Evolutionary conservation across 495 filamentous ascomycete genomes (phyloP), one percentile per base, ranked within the genome.

Genomic region (Hypoxylon fragiforme): DNA sequence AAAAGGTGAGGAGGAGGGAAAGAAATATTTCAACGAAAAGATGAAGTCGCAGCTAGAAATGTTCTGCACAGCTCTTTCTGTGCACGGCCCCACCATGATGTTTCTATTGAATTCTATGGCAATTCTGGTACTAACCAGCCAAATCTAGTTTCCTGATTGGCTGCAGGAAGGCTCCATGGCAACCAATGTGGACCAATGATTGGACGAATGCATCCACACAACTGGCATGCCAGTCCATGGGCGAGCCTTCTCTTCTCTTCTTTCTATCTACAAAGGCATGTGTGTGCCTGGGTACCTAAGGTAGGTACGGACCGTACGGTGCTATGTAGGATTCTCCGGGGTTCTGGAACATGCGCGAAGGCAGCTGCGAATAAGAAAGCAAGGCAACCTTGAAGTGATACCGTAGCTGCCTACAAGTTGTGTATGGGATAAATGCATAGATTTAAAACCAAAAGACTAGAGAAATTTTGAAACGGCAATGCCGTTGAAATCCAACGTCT

Each of bases 41-140:
- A 50, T 38, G 45, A 60, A 54, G 46, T 41, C 26, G 54, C 57
- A 45, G 36, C 49, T 52, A 58, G 58, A 58, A 46, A 46, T 58
- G 57, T 61, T 60, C 65, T 53, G 56, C 14, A 58, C 52, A 68
- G 50, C 60, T 68, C 63, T 68, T 60, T 63, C 44, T 40, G 47
- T 59, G 58, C 44, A 62, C 60, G 58, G 58, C 58, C 58, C 58
- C 58, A 62, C 58, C 12, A 44, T 57, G 53, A n/a, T n/a, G 65
- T 65, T 68, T 68, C 65, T 68, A 68, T 68, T 38, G 62, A 68
- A 68, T 68, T 68, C 65, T 63, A 68, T 54, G 65, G 62, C 52
- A 52, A 52, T 61, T 61, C 48, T 50, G 51, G 52, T 40, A 9
- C 41, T 55, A 54, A 45, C 50, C 36, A 47, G 28, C 26, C 14